Conservation (phyloP, 345 rosid species). For the Cardamine chenopodiifolia region DNA sequence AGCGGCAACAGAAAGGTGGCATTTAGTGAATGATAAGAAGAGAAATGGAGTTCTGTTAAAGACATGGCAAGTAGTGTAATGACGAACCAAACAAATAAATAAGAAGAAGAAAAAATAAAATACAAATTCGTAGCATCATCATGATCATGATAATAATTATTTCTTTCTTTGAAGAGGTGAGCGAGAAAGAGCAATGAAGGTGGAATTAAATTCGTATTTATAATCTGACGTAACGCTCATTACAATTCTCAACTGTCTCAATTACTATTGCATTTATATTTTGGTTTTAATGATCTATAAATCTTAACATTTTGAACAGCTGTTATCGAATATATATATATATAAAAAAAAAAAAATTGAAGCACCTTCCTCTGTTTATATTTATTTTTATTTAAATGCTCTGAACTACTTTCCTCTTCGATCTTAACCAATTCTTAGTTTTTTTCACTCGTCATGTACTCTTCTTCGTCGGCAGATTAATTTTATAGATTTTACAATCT, state of each 20-base stretch:
- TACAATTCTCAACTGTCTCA: conserved; percentile 88
- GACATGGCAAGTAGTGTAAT: conserved; percentile 40
- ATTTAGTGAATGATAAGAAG: conserved; percentile 57
- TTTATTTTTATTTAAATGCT: conserved; percentile 50
- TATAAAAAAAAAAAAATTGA: no score
- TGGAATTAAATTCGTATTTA: conserved; percentile 76
- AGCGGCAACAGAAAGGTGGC: conserved; percentile 63
- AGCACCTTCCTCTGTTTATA: conserved; percentile 45
- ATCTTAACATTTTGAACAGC: conserved; percentile 51
- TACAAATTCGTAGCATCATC: conserved; percentile 36
- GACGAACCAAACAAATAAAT: not conserved
- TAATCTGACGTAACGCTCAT: conserved; percentile 86
- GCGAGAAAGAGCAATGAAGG: conserved; percentile 41
- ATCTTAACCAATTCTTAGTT: conserved; percentile 42
- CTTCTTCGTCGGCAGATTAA: conserved; percentile 18
- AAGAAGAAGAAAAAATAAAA: not conserved
- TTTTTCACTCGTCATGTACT: conserved; percentile 34
- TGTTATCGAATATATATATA: conserved; percentile 23
- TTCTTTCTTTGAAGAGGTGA: conserved; percentile 37
- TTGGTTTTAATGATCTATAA: conserved; percentile 76
- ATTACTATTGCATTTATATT: conserved; percentile 92
- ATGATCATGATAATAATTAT: conserved; percentile 41
- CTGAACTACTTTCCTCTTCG: conserved; percentile 59
- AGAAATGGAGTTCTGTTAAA: conserved; percentile 33
- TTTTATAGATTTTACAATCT: not conserved